Base-by-base conservation (phyloP, 768 basidiomycete genomes). In the Leccinum arenicola region DNA sequence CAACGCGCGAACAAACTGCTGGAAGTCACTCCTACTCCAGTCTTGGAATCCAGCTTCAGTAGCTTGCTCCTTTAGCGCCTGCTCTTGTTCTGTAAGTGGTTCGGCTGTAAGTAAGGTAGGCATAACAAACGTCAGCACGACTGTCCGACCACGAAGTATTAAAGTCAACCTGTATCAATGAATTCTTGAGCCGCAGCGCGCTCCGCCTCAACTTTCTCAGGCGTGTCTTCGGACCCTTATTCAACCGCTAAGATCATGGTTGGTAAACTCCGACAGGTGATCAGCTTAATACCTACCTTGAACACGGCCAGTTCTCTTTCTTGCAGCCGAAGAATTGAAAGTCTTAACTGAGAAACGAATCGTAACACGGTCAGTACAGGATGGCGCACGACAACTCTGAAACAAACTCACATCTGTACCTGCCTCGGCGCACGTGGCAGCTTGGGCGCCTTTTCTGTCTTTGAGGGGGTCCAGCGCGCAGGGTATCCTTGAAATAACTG, bases 321-420 rank as follows among this genome's bases (percentile, higher is more conserved):
- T 69, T 98, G 95, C 25, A 98, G 7, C 94, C 90, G 77, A 92
- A 98, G 80, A 99, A 98, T 69, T 99, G 96, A 82, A 94, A 96
- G 72, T 97, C 96, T 74, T 95, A 89, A 63, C 92, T 95, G 66
- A 25, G 57, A 21, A 50, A 33, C 3, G 19, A 38, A 52, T 47
- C 25, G 17, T n/a, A 21, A 27, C 27, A 27, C 27, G 27, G 27
- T 27, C 27, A 27, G 27, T 27, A 27, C 31, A 33, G 5, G 15
- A 45, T 14, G 38, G 4, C 10, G n/a, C 40, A 31, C 9, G 27
- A 45, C 21, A 29, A 15, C 35, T 29, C 14, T 6, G 14, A 14
- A n/a, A 17, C 23, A 17, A 17, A 78, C 89, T 59, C 55, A 93
- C 93, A 93, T 84, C 9, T 83, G 77, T 57, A 94, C 83, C 73